These are phyloP conservation scores for Pueraria montana DNA, from an alignment of 306 rosid species.

Conservation along the genomic window DNA sequence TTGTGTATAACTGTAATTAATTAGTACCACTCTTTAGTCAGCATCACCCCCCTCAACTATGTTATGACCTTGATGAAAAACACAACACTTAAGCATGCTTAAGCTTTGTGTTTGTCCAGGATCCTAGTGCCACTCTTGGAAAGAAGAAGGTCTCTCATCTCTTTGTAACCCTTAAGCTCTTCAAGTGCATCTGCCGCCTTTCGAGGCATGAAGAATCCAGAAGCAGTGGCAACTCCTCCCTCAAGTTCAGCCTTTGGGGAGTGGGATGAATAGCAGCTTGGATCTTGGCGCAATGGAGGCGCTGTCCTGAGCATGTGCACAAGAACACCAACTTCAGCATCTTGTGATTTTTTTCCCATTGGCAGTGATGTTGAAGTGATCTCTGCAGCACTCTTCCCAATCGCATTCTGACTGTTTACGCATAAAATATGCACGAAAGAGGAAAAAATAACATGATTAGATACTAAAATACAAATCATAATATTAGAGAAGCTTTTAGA, in stretches of 20 bases:
- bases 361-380: constrained; percentile 54
- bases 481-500: not conserved
- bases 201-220: constrained; percentile 70
- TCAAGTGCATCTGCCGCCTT: constrained; percentile 65
- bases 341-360: constrained; percentile 74
- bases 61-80: not conserved
- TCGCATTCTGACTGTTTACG: constrained; percentile 57
- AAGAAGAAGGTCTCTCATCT: constrained; percentile 70
- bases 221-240: constrained; percentile 71
- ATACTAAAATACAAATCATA: constrained; percentile 37
- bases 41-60: constrained; percentile 36
- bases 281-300: constrained; percentile 84
- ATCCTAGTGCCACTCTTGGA: constrained; percentile 64
- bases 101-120: constrained; percentile 50
- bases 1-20: constrained; percentile 42
- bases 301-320: constrained; percentile 90
- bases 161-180: constrained; percentile 64
- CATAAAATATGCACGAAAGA: constrained; percentile 42
- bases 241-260: constrained; percentile 65
- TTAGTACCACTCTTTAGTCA: constrained; percentile 42
- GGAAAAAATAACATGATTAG: constrained; percentile 31
- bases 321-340: constrained; percentile 91
- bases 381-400: constrained; percentile 56
- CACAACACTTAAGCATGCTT: constrained; percentile 41
- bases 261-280: constrained; percentile 68